phyloP scores from a whole-genome alignment of 805 yeast species.

The Lipomyces oligophaga region DNA sequence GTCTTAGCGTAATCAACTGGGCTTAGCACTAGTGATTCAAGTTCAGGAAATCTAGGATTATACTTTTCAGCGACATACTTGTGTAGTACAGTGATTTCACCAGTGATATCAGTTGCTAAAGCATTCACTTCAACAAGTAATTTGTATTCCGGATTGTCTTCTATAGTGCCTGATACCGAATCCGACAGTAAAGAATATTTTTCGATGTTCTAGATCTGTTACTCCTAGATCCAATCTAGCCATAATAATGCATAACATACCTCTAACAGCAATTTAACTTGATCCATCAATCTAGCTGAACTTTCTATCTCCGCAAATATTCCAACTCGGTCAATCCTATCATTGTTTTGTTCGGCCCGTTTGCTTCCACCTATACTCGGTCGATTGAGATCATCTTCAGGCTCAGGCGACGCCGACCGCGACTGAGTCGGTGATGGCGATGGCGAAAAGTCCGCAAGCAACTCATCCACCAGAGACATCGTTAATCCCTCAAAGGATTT shows the following conservation, averaged over 20 bases:
- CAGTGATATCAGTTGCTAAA: slow-evolving; percentile 50
- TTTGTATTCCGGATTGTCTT: slow-evolving; percentile 44
- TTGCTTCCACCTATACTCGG: neutral
- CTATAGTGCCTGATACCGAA: slow-evolving; percentile 31
- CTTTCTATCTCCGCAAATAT: slow-evolving; percentile 18
- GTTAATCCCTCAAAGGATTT: too few relatives aligned
- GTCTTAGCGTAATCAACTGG: slow-evolving; percentile 60
- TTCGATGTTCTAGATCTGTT: slow-evolving; percentile 7
- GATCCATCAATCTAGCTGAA: slow-evolving; percentile 13
- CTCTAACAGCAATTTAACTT: slow-evolving; percentile 12
- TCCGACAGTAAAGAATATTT: slow-evolving; percentile 24
- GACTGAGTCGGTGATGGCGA: slow-evolving; percentile 19
- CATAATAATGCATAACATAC: slow-evolving; percentile 4
- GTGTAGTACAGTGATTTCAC: slow-evolving; percentile 52
- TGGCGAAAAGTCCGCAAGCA: slow-evolving; percentile 39
- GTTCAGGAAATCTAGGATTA: slow-evolving; percentile 63
- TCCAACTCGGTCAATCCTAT: slow-evolving; percentile 1
- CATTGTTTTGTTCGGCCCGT: slow-evolving; percentile 7
- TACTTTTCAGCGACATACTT: slow-evolving; percentile 52
- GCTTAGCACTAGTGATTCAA: slow-evolving; percentile 57
- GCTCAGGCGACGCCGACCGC: slow-evolving; percentile 13
- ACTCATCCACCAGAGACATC: slow-evolving; percentile 42
- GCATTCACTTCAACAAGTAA: slow-evolving; percentile 55
- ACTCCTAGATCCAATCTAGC: neutral
- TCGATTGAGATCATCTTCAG: slow-evolving; percentile 30